phyloP scores from a whole-genome alignment of 2,329 filamentous ascomycete genomes.

The Monilinia laxa region DNA sequence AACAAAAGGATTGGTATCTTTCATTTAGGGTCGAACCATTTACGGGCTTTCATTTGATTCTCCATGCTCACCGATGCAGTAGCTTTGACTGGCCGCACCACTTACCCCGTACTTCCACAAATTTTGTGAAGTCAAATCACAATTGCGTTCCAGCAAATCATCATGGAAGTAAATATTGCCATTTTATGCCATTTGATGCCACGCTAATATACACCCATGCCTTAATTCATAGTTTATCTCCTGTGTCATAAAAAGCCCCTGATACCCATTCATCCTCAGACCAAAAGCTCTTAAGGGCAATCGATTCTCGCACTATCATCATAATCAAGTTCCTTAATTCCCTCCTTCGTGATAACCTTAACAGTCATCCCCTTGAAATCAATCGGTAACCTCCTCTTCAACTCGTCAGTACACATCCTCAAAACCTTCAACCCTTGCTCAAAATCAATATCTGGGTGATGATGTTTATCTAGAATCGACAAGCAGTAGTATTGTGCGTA shows the following conservation, averaged over 20 bases:
- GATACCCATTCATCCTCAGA: conserved; percentile 5
- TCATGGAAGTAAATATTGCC: conserved; percentile 23
- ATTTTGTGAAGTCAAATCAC: neutral
- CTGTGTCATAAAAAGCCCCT: conserved; percentile 21
- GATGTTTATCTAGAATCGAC: conserved; percentile 96
- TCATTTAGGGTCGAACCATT: neutral
- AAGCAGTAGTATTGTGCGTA: conserved; percentile 99
- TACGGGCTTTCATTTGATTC: neutral
- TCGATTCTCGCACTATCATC: conserved; percentile 58
- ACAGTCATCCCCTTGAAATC: conserved; percentile 98
- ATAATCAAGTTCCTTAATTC: conserved; percentile 80
- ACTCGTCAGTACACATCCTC: conserved; percentile 91
- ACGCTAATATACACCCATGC: conserved; percentile 38
- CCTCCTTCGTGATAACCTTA: conserved; percentile 94
- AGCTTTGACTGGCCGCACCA: neutral
- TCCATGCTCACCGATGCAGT: neutral
- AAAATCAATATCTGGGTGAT: conserved; percentile 88
- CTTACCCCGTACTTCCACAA: neutral
- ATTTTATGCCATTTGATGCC: conserved; percentile 31
- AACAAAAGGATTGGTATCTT: neutral
- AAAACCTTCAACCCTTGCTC: conserved; percentile 90
- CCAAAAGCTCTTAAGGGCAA: conserved; percentile 31
- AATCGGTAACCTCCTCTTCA: conserved; percentile 94
- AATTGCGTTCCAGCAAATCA: neutral
- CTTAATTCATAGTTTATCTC: conserved; percentile 23